Conservation (phyloP, 2,329 filamentous ascomycete genomes). For the Monilinia laxa region DNA sequence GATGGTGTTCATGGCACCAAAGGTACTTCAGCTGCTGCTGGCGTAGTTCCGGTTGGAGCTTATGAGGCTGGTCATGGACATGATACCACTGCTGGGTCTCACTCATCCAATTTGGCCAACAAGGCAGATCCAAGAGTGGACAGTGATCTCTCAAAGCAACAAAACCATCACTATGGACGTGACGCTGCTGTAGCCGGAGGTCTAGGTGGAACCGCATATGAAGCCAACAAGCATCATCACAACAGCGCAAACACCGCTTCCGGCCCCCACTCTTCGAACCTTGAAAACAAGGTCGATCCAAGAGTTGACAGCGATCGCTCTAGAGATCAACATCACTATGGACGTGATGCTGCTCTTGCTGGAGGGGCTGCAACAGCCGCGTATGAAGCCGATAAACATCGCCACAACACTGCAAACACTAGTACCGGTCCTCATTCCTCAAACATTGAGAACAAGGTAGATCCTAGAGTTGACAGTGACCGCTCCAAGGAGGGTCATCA, state of each 20-base stretch:
- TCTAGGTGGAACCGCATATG: slow-evolving; percentile 24
- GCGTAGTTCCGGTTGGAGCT: slow-evolving; percentile 19
- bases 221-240: slow-evolving; percentile 17
- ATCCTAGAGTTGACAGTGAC: slow-evolving; percentile 43
- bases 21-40: slow-evolving; percentile 25
- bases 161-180: slow-evolving; percentile 28
- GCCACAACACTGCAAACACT: slow-evolving; percentile 24
- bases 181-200: slow-evolving; percentile 27
- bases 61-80: slow-evolving; percentile 28
- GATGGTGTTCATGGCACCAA: slow-evolving; percentile 30
- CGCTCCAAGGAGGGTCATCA: slow-evolving; percentile 27
- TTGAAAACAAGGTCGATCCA: slow-evolving; percentile 45
- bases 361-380: slow-evolving; percentile 22
- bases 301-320: slow-evolving; percentile 38
- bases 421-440: slow-evolving; percentile 42
- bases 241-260: slow-evolving; percentile 31
- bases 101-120: slow-evolving; percentile 43
- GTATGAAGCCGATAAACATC: slow-evolving; percentile 20
- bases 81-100: slow-evolving; percentile 40
- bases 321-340: slow-evolving; percentile 31
- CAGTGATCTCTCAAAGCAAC: slow-evolving; percentile 24
- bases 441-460: slow-evolving; percentile 44
- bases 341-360: slow-evolving; percentile 26
- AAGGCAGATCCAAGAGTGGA: slow-evolving; percentile 45
- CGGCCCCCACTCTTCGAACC: slow-evolving; percentile 42